A percentile compares a stretch with the other conserved stretches of the same genome.
Conservation (phyloP, 371 early-diverging fungal species). For the Mortierella sp. region DNA sequence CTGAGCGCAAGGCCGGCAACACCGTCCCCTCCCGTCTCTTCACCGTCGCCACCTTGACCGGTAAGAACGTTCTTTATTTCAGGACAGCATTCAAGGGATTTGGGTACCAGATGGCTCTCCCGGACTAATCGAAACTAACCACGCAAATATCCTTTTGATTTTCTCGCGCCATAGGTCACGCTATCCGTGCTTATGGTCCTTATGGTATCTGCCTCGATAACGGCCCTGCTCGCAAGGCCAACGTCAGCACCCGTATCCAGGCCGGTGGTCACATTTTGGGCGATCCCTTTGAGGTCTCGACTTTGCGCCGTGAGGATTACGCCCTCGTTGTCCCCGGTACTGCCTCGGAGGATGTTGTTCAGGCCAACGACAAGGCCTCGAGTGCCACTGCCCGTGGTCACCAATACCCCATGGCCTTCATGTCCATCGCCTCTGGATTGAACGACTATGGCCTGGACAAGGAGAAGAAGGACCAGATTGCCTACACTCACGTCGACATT, state of each 20-base stretch:
- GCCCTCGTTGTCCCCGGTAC: constrained; percentile 72
- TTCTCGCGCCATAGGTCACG: constrained; percentile 70
- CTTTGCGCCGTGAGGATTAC: constrained; percentile 87
- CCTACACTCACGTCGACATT: constrained; percentile 90
- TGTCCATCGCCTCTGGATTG: constrained; percentile 85
- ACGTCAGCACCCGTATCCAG: constrained; percentile 72
- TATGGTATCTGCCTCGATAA: constrained; percentile 87
- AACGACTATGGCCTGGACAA: constrained; percentile 78
- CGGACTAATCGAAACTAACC: neutral
- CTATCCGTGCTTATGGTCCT: constrained; percentile 81
- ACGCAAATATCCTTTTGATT: neutral
- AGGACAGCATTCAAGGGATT: neutral
- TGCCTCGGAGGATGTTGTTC: constrained; percentile 82
- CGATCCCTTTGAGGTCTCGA: constrained; percentile 89
- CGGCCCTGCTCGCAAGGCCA: constrained; percentile 81
- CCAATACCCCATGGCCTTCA: constrained; percentile 90
- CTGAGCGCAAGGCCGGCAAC: constrained; percentile 61
- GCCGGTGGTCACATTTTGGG: constrained; percentile 80
- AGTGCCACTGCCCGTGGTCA: constrained; percentile 87
- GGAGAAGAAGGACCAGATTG: constrained; percentile 69
- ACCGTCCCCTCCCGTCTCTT: constrained; percentile 73
- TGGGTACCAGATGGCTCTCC: neutral
- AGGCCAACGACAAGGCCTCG: constrained; percentile 82
- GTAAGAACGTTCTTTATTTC: constrained; percentile 10
- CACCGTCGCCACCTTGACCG: constrained; percentile 90